Evolutionary conservation across 2,329 filamentous ascomycete species (phyloP), one percentile per base, ranked within the genome.

Genomic region (Drechslera avenae): DNA sequence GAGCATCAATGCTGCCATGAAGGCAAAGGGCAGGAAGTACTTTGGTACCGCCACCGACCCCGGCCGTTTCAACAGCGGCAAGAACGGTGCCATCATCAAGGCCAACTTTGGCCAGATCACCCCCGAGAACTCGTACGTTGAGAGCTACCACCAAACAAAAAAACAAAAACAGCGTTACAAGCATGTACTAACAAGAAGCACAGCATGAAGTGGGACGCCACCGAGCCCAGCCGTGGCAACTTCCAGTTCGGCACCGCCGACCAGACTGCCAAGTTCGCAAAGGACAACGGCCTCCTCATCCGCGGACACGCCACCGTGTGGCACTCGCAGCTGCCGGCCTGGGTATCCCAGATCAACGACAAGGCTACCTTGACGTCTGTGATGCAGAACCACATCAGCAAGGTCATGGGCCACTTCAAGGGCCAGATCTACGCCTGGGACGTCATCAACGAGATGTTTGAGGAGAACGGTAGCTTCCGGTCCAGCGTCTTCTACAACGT

Each of bases 221-320:
- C 78, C 21, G 76, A 87, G 68, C 62, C 73, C 51, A 68, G 71
- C 28, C 76, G 59, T 26, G 68, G 67, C 17, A 67, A 49, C 39
- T 73, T 70, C 62, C 84, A 75, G 62, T 87, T 85, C 63, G 71
- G 62, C n/a, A 73, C 72, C 13, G 79, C 83, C 10, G 86, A 88
- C 68, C 78, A 79, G 64, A 77, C 86, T 7, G 83, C 65, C 19
- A 83, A 77, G 59, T 88, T 84, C 61, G 73, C 69, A 14, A 75
- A 73, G n/a, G 79, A 82, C 12, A 85, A 87, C 69, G 77, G 78
- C 67, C 82, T 85, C 73, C 70, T 81, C 4, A 75, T 87, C 58
- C 83, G 86, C 54, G 86, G 86, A 5, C 86, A 89, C 72, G 88
- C 84, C 1, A 80, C 87, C 5, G 76, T 86, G 45, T 89, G 85